phyloP scores from a whole-genome alignment of 176 grass and related monocot species.

The Triticum urartu region DNA sequence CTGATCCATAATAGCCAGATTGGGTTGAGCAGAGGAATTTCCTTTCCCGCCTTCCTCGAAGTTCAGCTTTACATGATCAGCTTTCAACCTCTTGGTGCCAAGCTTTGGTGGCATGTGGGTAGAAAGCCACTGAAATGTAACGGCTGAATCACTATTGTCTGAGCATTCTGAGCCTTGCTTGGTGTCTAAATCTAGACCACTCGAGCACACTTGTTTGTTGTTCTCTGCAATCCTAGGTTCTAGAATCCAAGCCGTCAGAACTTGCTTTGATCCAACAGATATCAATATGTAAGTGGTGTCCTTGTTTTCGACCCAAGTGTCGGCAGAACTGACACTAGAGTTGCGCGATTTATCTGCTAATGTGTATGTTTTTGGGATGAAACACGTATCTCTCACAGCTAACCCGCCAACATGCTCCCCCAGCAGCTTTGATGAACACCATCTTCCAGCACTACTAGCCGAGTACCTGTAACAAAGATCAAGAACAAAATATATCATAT shows the following conservation, averaged over 20 bases:
- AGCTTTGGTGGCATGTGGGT: constrained; percentile 73
- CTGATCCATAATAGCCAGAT: constrained; percentile 40
- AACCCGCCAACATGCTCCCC: constrained; percentile 96
- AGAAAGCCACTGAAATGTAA: constrained; percentile 93
- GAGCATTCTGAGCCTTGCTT: constrained; percentile 23
- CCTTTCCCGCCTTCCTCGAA: constrained; percentile 31
- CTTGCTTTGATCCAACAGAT: constrained; percentile 97
- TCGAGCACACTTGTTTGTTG: not conserved
- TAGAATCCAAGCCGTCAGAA: constrained; percentile 88
- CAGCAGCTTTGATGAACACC: constrained; percentile 77
- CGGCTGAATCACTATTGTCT: constrained; percentile 15
- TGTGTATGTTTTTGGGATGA: constrained; percentile 58
- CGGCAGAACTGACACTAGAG: constrained; percentile 9
- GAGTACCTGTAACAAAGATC: constrained; percentile 57
- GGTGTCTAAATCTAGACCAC: constrained; percentile 22
- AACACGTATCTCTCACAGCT: constrained; percentile 84
- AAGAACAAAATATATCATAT: not conserved
- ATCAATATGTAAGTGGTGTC: constrained; percentile 62
- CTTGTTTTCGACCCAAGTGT: constrained; percentile 23
- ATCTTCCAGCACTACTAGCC: constrained; percentile 48
- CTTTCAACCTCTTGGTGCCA: constrained; percentile 28
- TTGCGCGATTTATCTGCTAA: constrained; percentile 34
- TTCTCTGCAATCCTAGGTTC: constrained; percentile 32
- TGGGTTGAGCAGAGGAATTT: constrained; percentile 27
- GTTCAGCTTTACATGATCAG: constrained; percentile 29